Evolutionary conservation across 2,329 filamentous ascomycete genomes (phyloP).

Genomic region (Colletotrichum sp.): DNA sequence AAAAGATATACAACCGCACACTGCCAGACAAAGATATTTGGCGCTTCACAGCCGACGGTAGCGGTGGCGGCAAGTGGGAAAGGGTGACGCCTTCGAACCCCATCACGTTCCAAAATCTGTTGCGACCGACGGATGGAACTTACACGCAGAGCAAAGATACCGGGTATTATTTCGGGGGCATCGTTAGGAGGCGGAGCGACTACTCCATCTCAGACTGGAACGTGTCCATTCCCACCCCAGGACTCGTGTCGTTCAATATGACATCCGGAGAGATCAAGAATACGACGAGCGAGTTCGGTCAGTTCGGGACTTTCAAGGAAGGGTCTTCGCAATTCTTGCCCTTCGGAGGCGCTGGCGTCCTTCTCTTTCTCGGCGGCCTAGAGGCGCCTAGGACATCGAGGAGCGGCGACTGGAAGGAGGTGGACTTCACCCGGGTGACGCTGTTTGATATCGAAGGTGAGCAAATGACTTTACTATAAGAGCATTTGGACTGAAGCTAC

Average conservation of each 20-base stretch:
- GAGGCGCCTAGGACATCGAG: constrained; percentile 19
- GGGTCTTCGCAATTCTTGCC: constrained; percentile 34
- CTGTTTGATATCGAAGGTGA: background rate
- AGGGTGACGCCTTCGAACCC: constrained; percentile 23
- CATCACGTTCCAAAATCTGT: constrained; percentile 39
- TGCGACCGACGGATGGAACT: constrained; percentile 30
- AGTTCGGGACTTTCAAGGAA: constrained; percentile 30
- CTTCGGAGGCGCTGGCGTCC: constrained; percentile 35
- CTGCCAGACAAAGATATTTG: constrained; percentile 32
- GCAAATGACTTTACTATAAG: background rate
- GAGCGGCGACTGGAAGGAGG: constrained; percentile 7
- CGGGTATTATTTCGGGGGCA: constrained; percentile 37
- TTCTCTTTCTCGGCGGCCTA: constrained; percentile 36
- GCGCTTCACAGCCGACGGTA: constrained; percentile 34
- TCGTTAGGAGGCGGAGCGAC: constrained; percentile 27
- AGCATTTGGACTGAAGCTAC: no score
- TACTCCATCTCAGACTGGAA: constrained; percentile 20
- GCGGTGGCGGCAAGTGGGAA: constrained; percentile 36
- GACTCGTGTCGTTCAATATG: constrained; percentile 37
- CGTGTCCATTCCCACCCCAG: constrained; percentile 19
- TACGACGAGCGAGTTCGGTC: constrained; percentile 24
- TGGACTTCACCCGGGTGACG: constrained; percentile 31
- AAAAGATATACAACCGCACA: constrained; percentile 21
- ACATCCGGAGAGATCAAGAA: constrained; percentile 34
- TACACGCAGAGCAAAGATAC: constrained; percentile 27